Evolutionary conservation across 257 asterid genomes (phyloP).

Genomic region (Scutellaria galericulata): DNA sequence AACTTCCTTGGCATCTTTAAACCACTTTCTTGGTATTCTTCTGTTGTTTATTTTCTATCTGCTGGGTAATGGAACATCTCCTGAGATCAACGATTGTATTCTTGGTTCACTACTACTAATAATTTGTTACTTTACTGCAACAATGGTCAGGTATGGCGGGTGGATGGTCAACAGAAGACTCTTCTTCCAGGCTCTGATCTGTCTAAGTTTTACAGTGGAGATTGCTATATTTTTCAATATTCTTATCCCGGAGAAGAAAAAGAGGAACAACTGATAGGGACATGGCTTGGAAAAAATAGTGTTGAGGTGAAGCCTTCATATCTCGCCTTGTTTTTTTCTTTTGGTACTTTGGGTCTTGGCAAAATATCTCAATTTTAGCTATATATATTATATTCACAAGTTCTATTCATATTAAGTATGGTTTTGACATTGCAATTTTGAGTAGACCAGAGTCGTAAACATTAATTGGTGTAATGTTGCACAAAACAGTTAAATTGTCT

Average conservation of each 20-base stretch:
- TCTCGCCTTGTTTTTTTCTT: slow-evolving; percentile 12
- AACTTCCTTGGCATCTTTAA: background rate
- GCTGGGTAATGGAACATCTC: slow-evolving; percentile 3
- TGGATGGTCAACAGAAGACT: slow-evolving; percentile 80
- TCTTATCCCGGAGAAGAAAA: slow-evolving; percentile 92
- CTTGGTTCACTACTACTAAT: slow-evolving; percentile 29
- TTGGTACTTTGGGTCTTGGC: background rate
- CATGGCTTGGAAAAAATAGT: slow-evolving; percentile 95
- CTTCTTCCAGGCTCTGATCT: slow-evolving; percentile 76
- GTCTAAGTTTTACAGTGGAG: slow-evolving; percentile 95
- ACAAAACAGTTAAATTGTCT: slow-evolving; percentile 20
- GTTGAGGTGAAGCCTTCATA: slow-evolving; percentile 62
- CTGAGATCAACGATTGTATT: slow-evolving; percentile 7
- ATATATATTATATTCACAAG: background rate
- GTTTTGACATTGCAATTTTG: background rate
- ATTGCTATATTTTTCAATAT: slow-evolving; percentile 91
- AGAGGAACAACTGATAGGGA: slow-evolving; percentile 88
- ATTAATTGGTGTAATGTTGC: background rate
- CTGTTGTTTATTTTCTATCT: slow-evolving; percentile 17
- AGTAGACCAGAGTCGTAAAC: background rate
- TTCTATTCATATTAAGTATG: background rate
- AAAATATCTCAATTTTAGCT: slow-evolving; percentile 4
- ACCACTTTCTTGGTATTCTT: background rate
- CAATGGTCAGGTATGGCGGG: slow-evolving; percentile 85
- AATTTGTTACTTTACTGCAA: slow-evolving; percentile 28